A percentile compares a stretch with the other conserved stretches of the same genome.
These are phyloP conservation scores for Actinomucor elegans DNA, from an alignment of 371 early-diverging fungal genomes.

Conservation along the genomic window DNA sequence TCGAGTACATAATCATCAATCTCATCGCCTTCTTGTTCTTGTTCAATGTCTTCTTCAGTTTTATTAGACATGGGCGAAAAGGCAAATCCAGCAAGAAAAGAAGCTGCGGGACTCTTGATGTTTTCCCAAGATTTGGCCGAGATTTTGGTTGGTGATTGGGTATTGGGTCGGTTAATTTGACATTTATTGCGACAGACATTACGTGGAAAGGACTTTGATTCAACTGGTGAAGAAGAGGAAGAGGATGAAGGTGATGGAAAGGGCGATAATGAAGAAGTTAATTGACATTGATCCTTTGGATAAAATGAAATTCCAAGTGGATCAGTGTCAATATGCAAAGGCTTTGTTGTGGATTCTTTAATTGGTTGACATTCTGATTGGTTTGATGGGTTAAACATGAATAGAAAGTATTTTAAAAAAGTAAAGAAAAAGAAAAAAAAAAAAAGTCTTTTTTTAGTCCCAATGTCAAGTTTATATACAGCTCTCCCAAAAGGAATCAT, in stretches of 20 bases:
- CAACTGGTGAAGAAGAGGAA: constrained; percentile 10
- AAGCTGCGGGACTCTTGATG: constrained; percentile 57
- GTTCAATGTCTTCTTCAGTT: constrained; percentile 1
- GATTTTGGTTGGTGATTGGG: constrained; percentile 12
- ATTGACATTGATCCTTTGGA: background rate
- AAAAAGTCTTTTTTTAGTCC: too few species aligned
- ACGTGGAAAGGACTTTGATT: constrained; percentile 9
- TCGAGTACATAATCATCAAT: constrained; percentile 64
- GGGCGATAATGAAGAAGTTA: constrained; percentile 1
- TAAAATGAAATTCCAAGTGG: constrained; percentile 26
- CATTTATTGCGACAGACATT: constrained; percentile 19
- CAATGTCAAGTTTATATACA: background rate
- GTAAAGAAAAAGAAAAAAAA: constrained; percentile 3
- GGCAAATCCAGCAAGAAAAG: constrained; percentile 55
- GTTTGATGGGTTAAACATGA: background rate
- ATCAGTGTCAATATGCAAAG: constrained; percentile 26
- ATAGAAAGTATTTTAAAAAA: constrained; percentile 1
- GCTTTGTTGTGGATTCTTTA: constrained; percentile 2
- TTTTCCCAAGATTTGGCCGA: constrained; percentile 49
- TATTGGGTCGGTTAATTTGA: constrained; percentile 16
- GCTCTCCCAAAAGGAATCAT: background rate
- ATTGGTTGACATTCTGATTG: background rate
- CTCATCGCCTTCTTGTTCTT: constrained; percentile 64
- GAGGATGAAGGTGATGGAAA: constrained; percentile 31
- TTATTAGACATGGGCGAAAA: constrained; percentile 24